Base-by-base conservation (phyloP, 805 yeast species). In the Wickerhamiella azyma region DNA sequence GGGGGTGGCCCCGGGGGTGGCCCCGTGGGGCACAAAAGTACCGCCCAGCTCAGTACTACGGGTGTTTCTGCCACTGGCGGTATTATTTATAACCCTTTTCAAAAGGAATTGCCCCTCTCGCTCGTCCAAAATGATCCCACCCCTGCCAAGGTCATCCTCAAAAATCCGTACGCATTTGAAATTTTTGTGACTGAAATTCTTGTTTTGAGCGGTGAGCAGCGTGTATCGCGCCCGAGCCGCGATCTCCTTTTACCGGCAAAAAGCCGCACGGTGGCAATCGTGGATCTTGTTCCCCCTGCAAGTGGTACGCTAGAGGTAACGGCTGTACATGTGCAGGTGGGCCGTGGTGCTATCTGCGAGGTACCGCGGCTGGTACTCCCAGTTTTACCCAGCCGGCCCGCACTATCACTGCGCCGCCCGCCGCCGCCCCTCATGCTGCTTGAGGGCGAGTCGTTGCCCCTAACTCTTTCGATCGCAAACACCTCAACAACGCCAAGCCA, bases 91-190 rank as follows among this genome's bases (percentile, higher is more conserved):
- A 79, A 82, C 57, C 89, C 92, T 0, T 75, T 54, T 11, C 55
- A 45, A 26, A 54, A 50, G 9, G 40, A 18, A 6, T 17, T 13
- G 10, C 32, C 24, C 16, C 13, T 39, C 28, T 18, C 26, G 9
- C 26, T 45, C n/a, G 35, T 45, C 9, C 48, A 45, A 24, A 40
- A 77, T 29, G 94, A 85, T 45, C 66, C 72, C 4, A 72, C 75
- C 10, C 81, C 76, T 47, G 65, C 82, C 58, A 66, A 5, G 64
- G 84, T 1, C 64, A 67, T 2, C 55, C 88, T 8, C 86, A 81
- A 56, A 16, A 89, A 89, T 58, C 94, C 95, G 8, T 85, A 76
- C 63, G 73, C 74, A 5, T 85, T 84, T 60, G 85, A 80, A 37
- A 64, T 88, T 11, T 78, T 75, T 33, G 63, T 88, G 5, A 66